Evolutionary conservation across 345 rosid species (phyloP).

Genomic region (Murraya koenigii): DNA sequence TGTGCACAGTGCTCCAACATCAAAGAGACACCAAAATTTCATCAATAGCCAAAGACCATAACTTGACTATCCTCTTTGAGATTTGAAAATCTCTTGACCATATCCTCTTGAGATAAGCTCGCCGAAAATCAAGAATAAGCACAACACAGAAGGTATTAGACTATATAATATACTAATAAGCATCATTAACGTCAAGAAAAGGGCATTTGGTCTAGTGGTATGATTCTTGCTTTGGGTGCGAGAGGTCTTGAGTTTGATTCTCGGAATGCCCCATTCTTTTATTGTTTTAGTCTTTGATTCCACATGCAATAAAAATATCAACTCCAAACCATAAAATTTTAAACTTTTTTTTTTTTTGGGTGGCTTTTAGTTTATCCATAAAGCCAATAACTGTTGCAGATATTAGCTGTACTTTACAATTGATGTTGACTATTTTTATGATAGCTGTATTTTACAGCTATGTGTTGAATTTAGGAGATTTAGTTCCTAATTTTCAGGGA

Average conservation of each 20-base stretch:
- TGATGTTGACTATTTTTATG: too few species aligned
- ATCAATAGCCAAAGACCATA: conserved; percentile 1
- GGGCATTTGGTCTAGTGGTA: conserved; percentile 82
- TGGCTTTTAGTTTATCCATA: too few species aligned
- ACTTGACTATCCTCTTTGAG: not conserved
- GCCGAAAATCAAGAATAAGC: not conserved
- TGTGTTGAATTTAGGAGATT: too few species aligned
- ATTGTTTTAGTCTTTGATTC: not conserved
- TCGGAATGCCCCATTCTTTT: conserved; percentile 49
- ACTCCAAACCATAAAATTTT: too few species aligned
- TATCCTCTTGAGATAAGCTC: conserved; percentile 1
- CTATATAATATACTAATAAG: not conserved
- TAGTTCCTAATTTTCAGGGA: too few species aligned
- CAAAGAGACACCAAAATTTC: not conserved
- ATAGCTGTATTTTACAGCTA: too few species aligned
- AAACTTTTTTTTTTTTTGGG: too few species aligned
- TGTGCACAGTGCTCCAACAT: not conserved
- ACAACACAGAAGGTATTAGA: not conserved
- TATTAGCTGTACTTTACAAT: too few species aligned
- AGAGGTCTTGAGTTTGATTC: conserved; percentile 77
- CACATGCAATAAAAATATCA: not conserved
- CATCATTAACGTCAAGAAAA: not conserved
- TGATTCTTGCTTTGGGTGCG: conserved; percentile 87
- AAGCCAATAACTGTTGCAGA: too few species aligned
- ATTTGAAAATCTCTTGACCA: not conserved